Evolutionary conservation across 768 basidiomycete genomes (phyloP), one percentile per base, ranked within the genome.

Genomic region (Xerocomus potaroensis): DNA sequence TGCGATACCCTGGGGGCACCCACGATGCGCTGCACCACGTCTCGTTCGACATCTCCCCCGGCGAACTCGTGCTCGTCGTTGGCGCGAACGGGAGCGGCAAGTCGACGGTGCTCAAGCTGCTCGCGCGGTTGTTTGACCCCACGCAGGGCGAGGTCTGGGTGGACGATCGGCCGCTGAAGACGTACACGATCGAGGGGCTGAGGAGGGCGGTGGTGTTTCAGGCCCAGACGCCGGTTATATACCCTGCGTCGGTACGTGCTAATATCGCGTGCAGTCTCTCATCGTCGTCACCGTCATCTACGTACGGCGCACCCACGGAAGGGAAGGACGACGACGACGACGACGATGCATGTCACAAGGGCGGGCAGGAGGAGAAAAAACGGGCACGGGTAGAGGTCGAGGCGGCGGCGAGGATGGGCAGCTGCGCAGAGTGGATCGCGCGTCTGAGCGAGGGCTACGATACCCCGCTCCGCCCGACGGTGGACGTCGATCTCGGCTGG

Each of bases 51-150:
- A 50, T 67, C 36, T 30, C 50, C 1, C 59, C 62, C 3, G 65
- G 65, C 18, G 54, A 63, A 16, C 53, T 63, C 21, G 58, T 69
- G 31, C 58, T 68, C 26, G 50, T 67, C 1, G 66, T 66, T 1
- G 66, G 66, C 19, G 45, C 47, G 26, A 64, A 64, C 30, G 61
- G 63, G 0, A 60, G 61, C 33, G 63, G 63, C 10, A 64, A 64
- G 43, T 64, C 61, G 10, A 48, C 63, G 2, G 38, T 80, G 16
- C 62, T 81, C 15, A 77, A 77, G 36, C 62, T 81, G 11, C 59
- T 83, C 4, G 66, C 76, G 0, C 64, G 77, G 1, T 55, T 80
- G 4, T 79, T 76, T 54, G 73, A 77, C 40, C 69, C 72, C 0
- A 66, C 68, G 0, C 59, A 64, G 0, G 80, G 78, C 0, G 54